Conservation (phyloP, 2,329 filamentous ascomycete genomes). For the Raffaelea deltoideospora region DNA sequence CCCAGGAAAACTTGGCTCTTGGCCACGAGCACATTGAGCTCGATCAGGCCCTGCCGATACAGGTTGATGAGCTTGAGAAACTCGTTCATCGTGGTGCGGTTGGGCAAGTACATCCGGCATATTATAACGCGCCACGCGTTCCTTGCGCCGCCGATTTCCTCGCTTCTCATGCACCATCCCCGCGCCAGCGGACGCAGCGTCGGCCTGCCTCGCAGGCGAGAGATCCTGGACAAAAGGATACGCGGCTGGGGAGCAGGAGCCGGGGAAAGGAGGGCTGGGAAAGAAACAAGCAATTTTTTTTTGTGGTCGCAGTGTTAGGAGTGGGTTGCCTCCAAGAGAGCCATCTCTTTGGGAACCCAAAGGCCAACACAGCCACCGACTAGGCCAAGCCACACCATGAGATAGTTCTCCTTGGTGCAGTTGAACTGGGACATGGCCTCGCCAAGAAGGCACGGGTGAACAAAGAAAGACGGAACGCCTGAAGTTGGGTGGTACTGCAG, state of each 20-base stretch:
- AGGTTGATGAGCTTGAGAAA: conserved; percentile 96
- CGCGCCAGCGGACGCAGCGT: too few species aligned
- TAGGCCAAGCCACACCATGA: conserved; percentile 80
- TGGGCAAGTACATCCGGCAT: conserved; percentile 88
- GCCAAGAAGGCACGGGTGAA: conserved; percentile 83
- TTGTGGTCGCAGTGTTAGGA: not conserved
- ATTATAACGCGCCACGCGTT: too few species aligned
- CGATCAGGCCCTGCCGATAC: conserved; percentile 84
- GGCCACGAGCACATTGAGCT: conserved; percentile 66
- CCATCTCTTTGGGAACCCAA: conserved; percentile 59
- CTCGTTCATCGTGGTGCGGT: conserved; percentile 84
- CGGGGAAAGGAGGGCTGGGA: too few species aligned
- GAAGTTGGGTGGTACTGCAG: conserved; percentile 66
- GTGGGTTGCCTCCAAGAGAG: conserved; percentile 16
- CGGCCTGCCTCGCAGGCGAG: too few species aligned
- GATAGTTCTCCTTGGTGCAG: conserved; percentile 51
- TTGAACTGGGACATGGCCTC: conserved; percentile 59
- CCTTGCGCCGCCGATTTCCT: too few species aligned
- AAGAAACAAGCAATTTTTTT: too few species aligned
- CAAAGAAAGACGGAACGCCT: conserved; percentile 67
- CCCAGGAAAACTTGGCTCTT: conserved; percentile 79
- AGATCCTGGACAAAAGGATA: too few species aligned
- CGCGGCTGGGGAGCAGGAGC: too few species aligned
- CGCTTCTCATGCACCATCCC: too few species aligned
- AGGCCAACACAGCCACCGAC: conserved; percentile 69